Conservation (phyloP, 2,329 filamentous ascomycete genomes). For the Fusarium brachygibbosum region DNA sequence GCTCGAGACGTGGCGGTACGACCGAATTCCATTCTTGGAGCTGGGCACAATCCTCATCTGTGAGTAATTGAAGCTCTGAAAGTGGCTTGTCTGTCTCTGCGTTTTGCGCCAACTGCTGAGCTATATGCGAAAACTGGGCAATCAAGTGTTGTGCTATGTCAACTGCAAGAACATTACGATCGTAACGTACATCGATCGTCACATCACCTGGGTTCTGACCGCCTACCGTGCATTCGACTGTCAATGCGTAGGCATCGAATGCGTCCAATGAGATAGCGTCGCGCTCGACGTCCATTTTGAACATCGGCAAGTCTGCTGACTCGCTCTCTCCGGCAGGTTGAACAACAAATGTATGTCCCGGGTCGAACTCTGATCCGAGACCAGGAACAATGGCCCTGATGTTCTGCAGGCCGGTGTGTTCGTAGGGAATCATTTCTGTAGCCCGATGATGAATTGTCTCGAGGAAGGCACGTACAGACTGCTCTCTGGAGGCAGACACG, state of each 20-base stretch:
- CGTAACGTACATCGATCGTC: background rate
- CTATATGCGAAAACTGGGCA: constrained; percentile 1
- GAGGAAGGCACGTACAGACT: constrained; percentile 2
- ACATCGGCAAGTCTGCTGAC: background rate
- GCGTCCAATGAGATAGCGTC: background rate
- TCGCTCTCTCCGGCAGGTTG: constrained; percentile 8
- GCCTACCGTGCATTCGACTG: constrained; percentile 2
- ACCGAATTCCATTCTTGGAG: constrained; percentile 2
- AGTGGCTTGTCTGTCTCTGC: constrained; percentile 1
- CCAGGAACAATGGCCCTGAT: constrained; percentile 1
- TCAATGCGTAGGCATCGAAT: constrained; percentile 4
- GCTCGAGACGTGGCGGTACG: constrained; percentile 1
- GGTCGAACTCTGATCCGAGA: constrained; percentile 5
- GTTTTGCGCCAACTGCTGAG: constrained; percentile 3
- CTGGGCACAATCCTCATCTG: constrained; percentile 1
- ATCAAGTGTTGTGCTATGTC: background rate
- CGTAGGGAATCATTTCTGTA: constrained; percentile 2
- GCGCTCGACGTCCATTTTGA: background rate
- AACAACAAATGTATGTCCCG: constrained; percentile 4
- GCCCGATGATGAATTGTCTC: background rate
- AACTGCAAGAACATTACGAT: background rate
- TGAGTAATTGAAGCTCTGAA: background rate
- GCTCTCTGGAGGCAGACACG: background rate
- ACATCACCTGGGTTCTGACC: constrained; percentile 3
- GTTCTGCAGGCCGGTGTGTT: constrained; percentile 7